phyloP scores from a whole-genome alignment of 257 asterid species.

The Solanum verrucosum region DNA sequence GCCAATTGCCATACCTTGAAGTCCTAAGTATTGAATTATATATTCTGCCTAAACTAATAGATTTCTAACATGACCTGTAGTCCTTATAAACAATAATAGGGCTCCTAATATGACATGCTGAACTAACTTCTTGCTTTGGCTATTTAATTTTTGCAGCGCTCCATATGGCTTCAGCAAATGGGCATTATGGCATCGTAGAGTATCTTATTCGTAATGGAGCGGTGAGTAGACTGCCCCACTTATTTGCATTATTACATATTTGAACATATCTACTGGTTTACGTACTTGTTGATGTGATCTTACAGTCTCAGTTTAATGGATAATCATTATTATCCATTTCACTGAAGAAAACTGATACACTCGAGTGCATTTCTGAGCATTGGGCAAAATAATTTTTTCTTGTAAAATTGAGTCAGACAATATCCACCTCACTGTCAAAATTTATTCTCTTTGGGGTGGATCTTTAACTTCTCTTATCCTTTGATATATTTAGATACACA shows the following conservation, averaged over 20 bases:
- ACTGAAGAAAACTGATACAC: not conserved
- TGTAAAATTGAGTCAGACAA: not conserved
- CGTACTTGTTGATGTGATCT: not conserved
- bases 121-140: not conserved
- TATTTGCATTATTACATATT: not conserved
- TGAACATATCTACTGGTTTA: not conserved
- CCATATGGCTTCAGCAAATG: constrained; percentile 98
- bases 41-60: not conserved
- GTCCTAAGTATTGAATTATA: not conserved
- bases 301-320: not conserved
- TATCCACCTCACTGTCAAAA: not conserved
- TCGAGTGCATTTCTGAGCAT: not conserved
- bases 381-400: not conserved
- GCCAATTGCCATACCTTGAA: not conserved
- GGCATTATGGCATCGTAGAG: constrained; percentile 56
- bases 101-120: not conserved
- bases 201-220: constrained; percentile 67
- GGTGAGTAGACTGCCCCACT: constrained; percentile 26
- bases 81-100: not conserved
- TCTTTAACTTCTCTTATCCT: not conserved
- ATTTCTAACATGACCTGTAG: not conserved
- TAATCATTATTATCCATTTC: not conserved
- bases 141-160: constrained; percentile 45
- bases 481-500: not conserved
- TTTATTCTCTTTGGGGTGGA: not conserved